phyloP scores from a whole-genome alignment of 2,329 filamentous ascomycete genomes.

The Trichophyton schoenleinii region DNA sequence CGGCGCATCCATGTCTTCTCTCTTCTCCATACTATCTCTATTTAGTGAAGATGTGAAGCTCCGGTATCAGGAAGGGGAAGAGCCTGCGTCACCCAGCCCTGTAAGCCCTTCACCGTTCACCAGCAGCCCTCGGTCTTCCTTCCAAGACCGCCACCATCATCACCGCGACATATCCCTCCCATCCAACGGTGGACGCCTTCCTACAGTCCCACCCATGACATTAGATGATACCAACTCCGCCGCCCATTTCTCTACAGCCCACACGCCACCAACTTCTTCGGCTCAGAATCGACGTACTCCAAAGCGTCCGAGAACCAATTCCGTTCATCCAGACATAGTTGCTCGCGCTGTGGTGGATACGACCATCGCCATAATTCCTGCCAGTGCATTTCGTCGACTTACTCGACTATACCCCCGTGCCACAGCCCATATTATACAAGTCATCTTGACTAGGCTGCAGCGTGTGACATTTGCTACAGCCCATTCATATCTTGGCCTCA shows the following conservation, averaged over 20 bases:
- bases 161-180: conserved; percentile 11
- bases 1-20: conserved; percentile 91
- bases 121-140: conserved; percentile 20
- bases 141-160: background rate
- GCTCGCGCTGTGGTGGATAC: conserved; percentile 93
- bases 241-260: conserved; percentile 15
- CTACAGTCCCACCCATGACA: conserved; percentile 62
- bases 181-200: conserved; percentile 28
- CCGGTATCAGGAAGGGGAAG: conserved; percentile 49
- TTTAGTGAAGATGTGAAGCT: conserved; percentile 93
- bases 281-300: conserved; percentile 26
- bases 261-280: conserved; percentile 26
- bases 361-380: conserved; percentile 95
- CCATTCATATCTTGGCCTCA: conserved; percentile 85
- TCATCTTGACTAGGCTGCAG: conserved; percentile 88
- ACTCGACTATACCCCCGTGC: conserved; percentile 93
- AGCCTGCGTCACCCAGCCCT: conserved; percentile 26
- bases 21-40: conserved; percentile 85
- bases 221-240: conserved; percentile 30
- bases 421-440: conserved; percentile 92
- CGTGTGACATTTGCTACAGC: conserved; percentile 89
- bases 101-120: conserved; percentile 18
- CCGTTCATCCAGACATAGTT: conserved; percentile 91
- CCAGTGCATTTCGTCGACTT: conserved; percentile 82
- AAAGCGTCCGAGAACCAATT: conserved; percentile 37